Base-by-base conservation (phyloP, 768 basidiomycete genomes). In the Mycena filopes region DNA sequence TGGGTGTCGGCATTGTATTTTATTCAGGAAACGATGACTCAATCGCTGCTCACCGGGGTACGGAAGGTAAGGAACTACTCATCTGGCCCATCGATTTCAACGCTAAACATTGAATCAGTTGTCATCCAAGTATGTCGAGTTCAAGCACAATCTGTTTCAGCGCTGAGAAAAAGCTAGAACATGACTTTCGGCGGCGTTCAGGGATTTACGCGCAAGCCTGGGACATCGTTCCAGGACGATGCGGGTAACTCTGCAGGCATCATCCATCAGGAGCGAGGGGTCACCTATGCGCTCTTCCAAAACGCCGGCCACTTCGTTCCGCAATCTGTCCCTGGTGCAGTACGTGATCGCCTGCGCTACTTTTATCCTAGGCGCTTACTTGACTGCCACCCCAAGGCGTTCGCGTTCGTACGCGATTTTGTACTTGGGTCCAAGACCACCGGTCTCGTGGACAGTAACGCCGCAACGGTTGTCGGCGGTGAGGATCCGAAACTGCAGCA, bases 101-200 rank as follows among this genome's bases (percentile, higher is more conserved):
- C 10, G 21, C 33, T 51, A 1, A 51, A 23, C 58, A 78, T 53
- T 36, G 16, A 21, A 31, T 41, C 25, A 67, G 78, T 78, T 7
- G 73, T 77, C 25, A 83, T 82, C 26, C 81, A 82, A 66, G 81
- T 82, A 40, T 54, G 55, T 28, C 20, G n/a, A 23, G 31, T 5
- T 8, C 6, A 20, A 18, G n/a, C 21, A 23, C 3, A 38, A 21
- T 51, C 23, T 5, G 12, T 36, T 9, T 3, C n/a, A 15, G 29
- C 0, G 5, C 31, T 33, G 12, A 33, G 31, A 12, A 5, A 33
- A 33, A 12, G 10, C 26, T 26, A 86, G 86, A 87, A 87, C 59
- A 85, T 83, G 49, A 85, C 86, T 0, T 87, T 85, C 53, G 86
- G 83, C 18, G 86, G 84, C 3, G 80, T 82, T 25, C 83, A 79